Percentiles rank a stretch among this genome's conserved stretches.
Conservation (phyloP, 768 basidiomycete species). For the Calvatia gigantea region DNA sequence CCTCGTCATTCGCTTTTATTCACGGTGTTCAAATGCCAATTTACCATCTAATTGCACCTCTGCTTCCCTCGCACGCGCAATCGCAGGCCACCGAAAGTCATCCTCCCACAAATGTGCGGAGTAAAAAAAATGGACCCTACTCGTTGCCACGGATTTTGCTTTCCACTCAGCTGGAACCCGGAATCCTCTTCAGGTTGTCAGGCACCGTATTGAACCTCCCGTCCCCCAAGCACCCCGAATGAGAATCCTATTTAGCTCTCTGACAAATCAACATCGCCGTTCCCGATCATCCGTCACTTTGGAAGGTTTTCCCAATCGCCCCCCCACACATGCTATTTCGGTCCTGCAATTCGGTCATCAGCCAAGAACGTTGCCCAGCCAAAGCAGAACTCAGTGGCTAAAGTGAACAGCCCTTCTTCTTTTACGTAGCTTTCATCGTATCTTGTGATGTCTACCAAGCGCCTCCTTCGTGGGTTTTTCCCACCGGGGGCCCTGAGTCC, state of each 20-base stretch:
- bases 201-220: background rate
- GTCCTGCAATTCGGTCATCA: background rate
- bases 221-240: constrained; percentile 3
- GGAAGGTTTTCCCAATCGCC: background rate
- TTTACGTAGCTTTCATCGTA: constrained; percentile 3
- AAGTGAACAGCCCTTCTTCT: background rate
- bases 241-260: background rate
- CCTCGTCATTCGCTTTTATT: background rate
- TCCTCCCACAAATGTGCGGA: too few relatives aligned
- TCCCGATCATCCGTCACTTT: too few relatives aligned
- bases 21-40: background rate
- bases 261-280: background rate
- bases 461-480: background rate
- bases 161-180: background rate
- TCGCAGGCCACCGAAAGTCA: too few relatives aligned
- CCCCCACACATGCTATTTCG: background rate
- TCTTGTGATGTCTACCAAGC: constrained; percentile 1
- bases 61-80: background rate
- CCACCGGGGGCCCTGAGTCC: background rate
- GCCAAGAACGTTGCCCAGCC: background rate
- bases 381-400: background rate
- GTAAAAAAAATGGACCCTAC: background rate
- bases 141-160: background rate
- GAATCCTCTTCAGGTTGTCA: constrained; percentile 2
- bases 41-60: background rate